phyloP scores from a whole-genome alignment of 768 basidiomycete species.

The Xerocomellus chrysenteron region DNA sequence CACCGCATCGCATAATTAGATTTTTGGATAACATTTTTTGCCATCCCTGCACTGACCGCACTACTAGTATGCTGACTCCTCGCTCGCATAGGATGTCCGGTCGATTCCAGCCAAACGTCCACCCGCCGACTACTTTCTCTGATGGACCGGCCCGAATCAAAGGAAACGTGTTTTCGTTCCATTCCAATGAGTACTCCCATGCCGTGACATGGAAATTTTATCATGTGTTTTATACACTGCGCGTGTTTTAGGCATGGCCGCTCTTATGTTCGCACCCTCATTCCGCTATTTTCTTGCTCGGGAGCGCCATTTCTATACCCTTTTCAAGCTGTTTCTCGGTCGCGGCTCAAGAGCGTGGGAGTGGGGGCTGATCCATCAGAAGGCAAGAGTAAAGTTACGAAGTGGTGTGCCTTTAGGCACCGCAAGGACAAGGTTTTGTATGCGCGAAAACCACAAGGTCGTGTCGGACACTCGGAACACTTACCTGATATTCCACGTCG shows the following conservation, averaged over 20 bases:
- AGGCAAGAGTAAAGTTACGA: slow-evolving; percentile 13
- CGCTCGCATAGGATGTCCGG: slow-evolving; percentile 60
- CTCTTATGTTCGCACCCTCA: slow-evolving; percentile 18
- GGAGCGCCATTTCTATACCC: slow-evolving; percentile 18
- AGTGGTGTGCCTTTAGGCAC: slow-evolving; percentile 26
- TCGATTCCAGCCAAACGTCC: slow-evolving; percentile 83
- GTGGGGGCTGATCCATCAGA: slow-evolving; percentile 20
- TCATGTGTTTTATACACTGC: slow-evolving; percentile 8
- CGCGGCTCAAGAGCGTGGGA: slow-evolving; percentile 21
- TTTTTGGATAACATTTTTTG: slow-evolving; percentile 3
- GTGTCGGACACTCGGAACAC: not conserved
- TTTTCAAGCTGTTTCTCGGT: slow-evolving; percentile 2
- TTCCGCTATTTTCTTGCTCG: slow-evolving; percentile 18
- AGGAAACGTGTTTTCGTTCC: slow-evolving; percentile 12
- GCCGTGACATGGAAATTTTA: slow-evolving; percentile 20
- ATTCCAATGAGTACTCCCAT: slow-evolving; percentile 14
- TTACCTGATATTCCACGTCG: not conserved
- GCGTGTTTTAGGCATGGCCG: slow-evolving; percentile 33
- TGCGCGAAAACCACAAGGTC: slow-evolving; percentile 4
- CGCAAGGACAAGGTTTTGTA: slow-evolving; percentile 32
- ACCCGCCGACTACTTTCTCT: slow-evolving; percentile 86
- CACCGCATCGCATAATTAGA: slow-evolving; percentile 3
- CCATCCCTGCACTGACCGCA: not conserved
- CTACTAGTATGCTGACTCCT: not conserved
- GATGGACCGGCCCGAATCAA: slow-evolving; percentile 10